These are phyloP conservation scores for Epipyxis sp. DNA, from an alignment of 108 stramenopile genomes.

Conservation along the genomic window DNA sequence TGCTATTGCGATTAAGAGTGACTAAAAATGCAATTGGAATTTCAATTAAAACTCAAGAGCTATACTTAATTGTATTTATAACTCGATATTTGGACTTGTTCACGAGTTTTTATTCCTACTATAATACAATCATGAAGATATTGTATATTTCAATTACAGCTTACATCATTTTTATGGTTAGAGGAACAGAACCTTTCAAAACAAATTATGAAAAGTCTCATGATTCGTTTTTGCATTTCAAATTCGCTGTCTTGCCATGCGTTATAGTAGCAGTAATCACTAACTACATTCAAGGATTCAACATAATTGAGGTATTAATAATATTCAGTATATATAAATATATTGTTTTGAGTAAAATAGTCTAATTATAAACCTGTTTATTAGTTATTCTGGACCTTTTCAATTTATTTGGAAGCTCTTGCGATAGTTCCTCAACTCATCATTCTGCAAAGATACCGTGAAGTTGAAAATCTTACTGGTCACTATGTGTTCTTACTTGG, in stretches of 20 bases:
- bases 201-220: constrained; percentile 81
- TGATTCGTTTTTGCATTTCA: constrained; percentile 94
- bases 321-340: no score
- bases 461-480: constrained; percentile 94
- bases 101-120: constrained; percentile 74
- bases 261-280: constrained; percentile 71
- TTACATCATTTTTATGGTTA: constrained; percentile 87
- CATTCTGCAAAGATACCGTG: constrained; percentile 89
- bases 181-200: constrained; percentile 77
- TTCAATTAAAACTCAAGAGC: constrained; percentile 95
- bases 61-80: constrained; percentile 92
- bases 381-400: constrained; percentile 90
- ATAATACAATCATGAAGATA: constrained; percentile 95
- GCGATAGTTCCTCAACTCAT: constrained; percentile 96
- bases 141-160: constrained; percentile 88
- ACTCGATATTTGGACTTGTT: constrained; percentile 66
- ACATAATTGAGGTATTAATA: constrained; percentile 36
- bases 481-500: constrained; percentile 98
- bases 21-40: constrained; percentile 90
- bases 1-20: constrained; percentile 86
- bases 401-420: constrained; percentile 87
- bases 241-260: constrained; percentile 91
- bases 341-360: no score
- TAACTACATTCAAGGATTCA: constrained; percentile 64
- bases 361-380: no score